These are phyloP conservation scores for Botrytis byssoidea DNA, from an alignment of 2,329 filamentous ascomycete genomes.

Conservation along the genomic window DNA sequence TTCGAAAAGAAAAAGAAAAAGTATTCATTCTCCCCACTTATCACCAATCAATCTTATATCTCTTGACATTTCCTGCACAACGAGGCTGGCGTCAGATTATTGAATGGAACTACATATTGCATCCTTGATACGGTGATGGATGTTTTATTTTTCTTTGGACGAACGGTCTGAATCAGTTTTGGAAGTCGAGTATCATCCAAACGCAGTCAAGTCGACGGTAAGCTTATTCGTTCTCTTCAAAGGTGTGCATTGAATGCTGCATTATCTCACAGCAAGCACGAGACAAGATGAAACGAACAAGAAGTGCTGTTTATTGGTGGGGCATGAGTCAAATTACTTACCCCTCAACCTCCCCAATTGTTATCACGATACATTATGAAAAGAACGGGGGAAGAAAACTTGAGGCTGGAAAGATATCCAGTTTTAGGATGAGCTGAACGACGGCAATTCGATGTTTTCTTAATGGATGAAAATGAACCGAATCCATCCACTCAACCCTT, in stretches of 20 bases:
- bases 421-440: background rate
- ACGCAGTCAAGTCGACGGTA: background rate
- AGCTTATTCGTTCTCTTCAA: background rate
- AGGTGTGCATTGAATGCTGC: background rate
- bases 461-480: background rate
- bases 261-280: background rate
- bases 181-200: background rate
- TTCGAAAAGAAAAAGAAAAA: background rate
- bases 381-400: background rate
- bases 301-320: background rate
- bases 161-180: background rate
- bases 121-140: background rate
- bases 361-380: background rate
- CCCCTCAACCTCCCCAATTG: conserved; percentile 1
- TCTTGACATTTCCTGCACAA: conserved; percentile 9
- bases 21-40: conserved; percentile 6
- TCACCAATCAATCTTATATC: background rate
- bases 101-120: background rate
- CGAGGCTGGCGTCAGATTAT: background rate
- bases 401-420: background rate
- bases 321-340: background rate
- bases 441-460: background rate
- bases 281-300: conserved; percentile 4
- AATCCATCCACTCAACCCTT: background rate
- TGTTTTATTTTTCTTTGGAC: background rate